Evolutionary conservation across 2,329 filamentous ascomycete genomes (phyloP).

Genomic region (Coniella vitis): DNA sequence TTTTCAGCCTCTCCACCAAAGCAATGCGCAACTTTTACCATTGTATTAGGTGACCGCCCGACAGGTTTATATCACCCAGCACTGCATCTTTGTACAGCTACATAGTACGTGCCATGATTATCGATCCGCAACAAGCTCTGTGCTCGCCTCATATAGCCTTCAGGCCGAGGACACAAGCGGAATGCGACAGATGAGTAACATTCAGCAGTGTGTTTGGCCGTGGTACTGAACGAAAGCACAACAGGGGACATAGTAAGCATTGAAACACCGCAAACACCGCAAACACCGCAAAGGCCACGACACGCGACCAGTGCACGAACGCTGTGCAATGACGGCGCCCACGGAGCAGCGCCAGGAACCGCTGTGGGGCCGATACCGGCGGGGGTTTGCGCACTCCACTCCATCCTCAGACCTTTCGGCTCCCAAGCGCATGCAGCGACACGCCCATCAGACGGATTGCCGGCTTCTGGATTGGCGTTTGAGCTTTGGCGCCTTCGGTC

Average conservation of each 20-base stretch:
- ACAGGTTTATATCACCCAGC: not conserved
- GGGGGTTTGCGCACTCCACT: not conserved
- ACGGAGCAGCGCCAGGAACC: not conserved
- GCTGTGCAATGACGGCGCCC: not conserved
- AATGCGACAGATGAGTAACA: too few species aligned
- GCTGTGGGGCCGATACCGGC: conserved; percentile 16
- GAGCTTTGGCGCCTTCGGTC: too few species aligned
- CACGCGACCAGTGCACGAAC: too few species aligned
- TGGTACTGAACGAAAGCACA: too few species aligned
- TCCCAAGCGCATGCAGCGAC: not conserved
- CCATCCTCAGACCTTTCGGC: not conserved
- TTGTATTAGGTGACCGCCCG: not conserved
- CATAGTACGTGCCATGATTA: too few species aligned
- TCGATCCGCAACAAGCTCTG: too few species aligned
- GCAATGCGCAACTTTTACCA: not conserved
- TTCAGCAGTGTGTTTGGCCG: too few species aligned
- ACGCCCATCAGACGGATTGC: not conserved
- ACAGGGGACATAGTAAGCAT: too few species aligned
- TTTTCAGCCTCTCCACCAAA: not conserved
- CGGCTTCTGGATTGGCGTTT: not conserved
- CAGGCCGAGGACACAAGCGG: too few species aligned
- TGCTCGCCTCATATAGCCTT: too few species aligned
- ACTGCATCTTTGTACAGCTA: too few species aligned
- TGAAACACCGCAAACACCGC: not conserved
- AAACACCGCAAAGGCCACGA: not conserved